Evolutionary conservation across 2,329 filamentous ascomycete species (phyloP), one percentile per base, ranked within the genome.

Genomic region (Sarocladium oryzae): DNA sequence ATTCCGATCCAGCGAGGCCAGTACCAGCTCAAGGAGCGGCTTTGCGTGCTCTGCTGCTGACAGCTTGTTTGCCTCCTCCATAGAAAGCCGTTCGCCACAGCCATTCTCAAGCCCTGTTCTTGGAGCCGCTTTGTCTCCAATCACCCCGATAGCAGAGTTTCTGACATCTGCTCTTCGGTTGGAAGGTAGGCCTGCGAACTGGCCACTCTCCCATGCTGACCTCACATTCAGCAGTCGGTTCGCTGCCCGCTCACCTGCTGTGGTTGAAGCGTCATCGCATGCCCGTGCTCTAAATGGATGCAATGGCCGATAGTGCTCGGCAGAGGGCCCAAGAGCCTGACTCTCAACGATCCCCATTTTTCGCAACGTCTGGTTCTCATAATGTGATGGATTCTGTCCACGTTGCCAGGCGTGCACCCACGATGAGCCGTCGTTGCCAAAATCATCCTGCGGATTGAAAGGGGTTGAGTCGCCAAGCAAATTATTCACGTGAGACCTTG

Each of bases 1-100:
- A 18, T 36, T 36, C 11, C 30, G 30, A 10, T 49, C 46, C 36
- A 73, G 53, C 4, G 62, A 62, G 18, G 60, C 64, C 52, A 71
- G 66, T 2, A 64, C 61, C 66, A 75, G 68, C 46, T 66, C 69
- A 9, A 79, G 50, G 10, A 78, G 62, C 2, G 73, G 71, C 11
- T 63, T 59, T 10, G 66, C 63, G 50, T 74, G 69, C 46, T 74
- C 68, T 2, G 62, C 55, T 2, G 63, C 61, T 4, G 69, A 60
- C 55, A 69, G 69, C 6, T 51, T 52, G 53, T 68, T 70, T 26
- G 68, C 70, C 32, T 74, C 64, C 2, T 64, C 58, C n/a, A 49
- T 49, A 10, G 46, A 49, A 20, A 49, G 30, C 6, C n/a, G 4
- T 4, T 49, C 32, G 4, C 18, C 43, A 71, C 53, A n/a, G 56